Conservation (phyloP, 169 alveolate species). For the Plasmodium chabaudi region DNA sequence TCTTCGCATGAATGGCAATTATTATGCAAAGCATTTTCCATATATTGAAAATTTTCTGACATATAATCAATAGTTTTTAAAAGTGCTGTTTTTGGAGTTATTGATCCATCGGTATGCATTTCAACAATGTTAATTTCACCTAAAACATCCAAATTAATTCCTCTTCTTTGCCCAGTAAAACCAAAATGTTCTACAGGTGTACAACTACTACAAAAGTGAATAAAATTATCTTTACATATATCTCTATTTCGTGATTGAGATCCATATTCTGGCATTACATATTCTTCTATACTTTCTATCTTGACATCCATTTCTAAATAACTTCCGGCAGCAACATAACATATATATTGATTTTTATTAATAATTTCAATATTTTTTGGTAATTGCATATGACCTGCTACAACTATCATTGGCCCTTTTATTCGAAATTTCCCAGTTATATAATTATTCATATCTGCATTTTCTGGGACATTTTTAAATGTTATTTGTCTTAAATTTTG, state of each 20-base stretch:
- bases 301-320: conserved; percentile 89
- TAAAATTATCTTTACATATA: conserved; percentile 87
- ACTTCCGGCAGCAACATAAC: conserved; percentile 85
- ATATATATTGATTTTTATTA: conserved; percentile 87
- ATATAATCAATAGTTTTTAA: conserved; percentile 84
- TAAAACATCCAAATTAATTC: conserved; percentile 84
- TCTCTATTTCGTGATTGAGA: conserved; percentile 88
- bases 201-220: conserved; percentile 86
- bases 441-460: conserved; percentile 86
- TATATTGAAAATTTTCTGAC: conserved; percentile 79
- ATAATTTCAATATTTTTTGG: conserved; percentile 84
- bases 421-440: conserved; percentile 80
- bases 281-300: conserved; percentile 87
- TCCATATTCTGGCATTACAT: conserved; percentile 90
- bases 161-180: conserved; percentile 88
- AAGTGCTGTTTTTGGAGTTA: conserved; percentile 88
- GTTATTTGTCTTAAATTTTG: conserved; percentile 84
- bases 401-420: conserved; percentile 91
- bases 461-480: conserved; percentile 85
- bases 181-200: conserved; percentile 88
- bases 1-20: conserved; percentile 84
- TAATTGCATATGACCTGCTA: conserved; percentile 89
- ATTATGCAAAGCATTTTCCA: conserved; percentile 83
- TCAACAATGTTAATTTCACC: conserved; percentile 90
- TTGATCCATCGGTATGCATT: conserved; percentile 90